These are phyloP conservation scores for Penicillium nordicum DNA, from an alignment of 2,329 filamentous ascomycete genomes.

Conservation along the genomic window DNA sequence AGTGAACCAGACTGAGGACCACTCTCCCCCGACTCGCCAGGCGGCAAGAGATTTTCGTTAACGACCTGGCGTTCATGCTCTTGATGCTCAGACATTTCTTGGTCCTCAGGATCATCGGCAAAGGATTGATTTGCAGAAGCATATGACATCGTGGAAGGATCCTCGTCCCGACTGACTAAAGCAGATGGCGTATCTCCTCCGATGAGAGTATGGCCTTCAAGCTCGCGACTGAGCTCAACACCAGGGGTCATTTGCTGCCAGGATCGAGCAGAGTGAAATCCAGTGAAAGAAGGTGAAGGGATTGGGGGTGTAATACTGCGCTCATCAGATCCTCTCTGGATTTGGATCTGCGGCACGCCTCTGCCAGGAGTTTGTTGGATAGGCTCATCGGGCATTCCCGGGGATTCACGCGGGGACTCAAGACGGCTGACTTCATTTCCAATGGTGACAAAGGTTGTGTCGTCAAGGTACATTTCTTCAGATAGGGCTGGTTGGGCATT, in stretches of 20 bases:
- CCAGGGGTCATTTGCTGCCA: conserved; percentile 16
- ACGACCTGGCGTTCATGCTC: conserved; percentile 16
- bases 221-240: conserved; percentile 5
- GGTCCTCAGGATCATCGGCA: conserved; percentile 5
- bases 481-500: conserved; percentile 9
- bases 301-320: conserved; percentile 16
- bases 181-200: conserved; percentile 14
- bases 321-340: conserved; percentile 12
- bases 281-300: conserved; percentile 22
- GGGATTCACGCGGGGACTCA: conserved; percentile 9
- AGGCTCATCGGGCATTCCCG: conserved; percentile 9
- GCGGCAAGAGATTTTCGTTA: conserved; percentile 1
- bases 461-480: conserved; percentile 12
- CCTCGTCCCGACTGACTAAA: conserved; percentile 11
- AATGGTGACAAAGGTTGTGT: conserved; percentile 21
- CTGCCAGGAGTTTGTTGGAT: conserved; percentile 12
- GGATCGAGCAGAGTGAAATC: conserved; percentile 22
- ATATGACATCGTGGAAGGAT: conserved; percentile 17
- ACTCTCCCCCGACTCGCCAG: not conserved
- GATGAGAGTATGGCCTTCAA: conserved; percentile 23
- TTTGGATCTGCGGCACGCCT: conserved; percentile 5
- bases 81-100: not conserved
- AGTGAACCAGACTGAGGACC: conserved; percentile 16
- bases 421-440: conserved; percentile 15
- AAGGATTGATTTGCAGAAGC: conserved; percentile 20